phyloP scores from a whole-genome alignment of 371 early-diverging fungal genomes.

The Funneliformis caledonium region DNA sequence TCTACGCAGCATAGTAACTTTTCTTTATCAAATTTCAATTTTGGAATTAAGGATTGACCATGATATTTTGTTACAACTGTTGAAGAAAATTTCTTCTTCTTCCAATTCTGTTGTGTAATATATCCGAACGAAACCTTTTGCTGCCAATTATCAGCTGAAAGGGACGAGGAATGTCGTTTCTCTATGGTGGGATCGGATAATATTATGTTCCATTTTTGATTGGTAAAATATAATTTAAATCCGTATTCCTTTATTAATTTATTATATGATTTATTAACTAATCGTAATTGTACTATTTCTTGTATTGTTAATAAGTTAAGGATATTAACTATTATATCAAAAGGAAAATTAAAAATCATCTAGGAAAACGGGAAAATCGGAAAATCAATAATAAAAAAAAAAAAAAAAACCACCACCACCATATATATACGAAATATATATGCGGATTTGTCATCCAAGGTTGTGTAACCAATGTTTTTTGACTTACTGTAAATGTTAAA shows the following conservation, averaged over 20 bases:
- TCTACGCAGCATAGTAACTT: background rate
- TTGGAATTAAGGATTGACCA: constrained; percentile 13
- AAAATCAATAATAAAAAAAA: too few species aligned
- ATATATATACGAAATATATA: too few species aligned
- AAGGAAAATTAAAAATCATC: constrained; percentile 4
- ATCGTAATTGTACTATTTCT: constrained; percentile 4
- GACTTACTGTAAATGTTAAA: too few species aligned
- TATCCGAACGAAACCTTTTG: constrained; percentile 3
- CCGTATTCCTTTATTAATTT: background rate
- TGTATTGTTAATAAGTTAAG: constrained; percentile 4
- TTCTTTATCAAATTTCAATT: constrained; percentile 1
- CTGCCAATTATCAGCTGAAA: background rate
- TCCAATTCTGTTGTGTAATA: background rate
- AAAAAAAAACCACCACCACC: too few species aligned
- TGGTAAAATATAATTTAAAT: constrained; percentile 17
- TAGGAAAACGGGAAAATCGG: too few species aligned
- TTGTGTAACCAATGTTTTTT: too few species aligned
- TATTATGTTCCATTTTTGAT: constrained; percentile 24
- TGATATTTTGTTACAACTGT: background rate
- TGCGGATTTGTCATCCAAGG: too few species aligned
- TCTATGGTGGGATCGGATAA: background rate
- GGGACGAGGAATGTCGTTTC: too few species aligned
- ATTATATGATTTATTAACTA: background rate
- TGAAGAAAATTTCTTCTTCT: background rate
- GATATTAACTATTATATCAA: constrained; percentile 3